Conservation (phyloP, 768 basidiomycete genomes). For the Hebeloma cylindrosporum region DNA sequence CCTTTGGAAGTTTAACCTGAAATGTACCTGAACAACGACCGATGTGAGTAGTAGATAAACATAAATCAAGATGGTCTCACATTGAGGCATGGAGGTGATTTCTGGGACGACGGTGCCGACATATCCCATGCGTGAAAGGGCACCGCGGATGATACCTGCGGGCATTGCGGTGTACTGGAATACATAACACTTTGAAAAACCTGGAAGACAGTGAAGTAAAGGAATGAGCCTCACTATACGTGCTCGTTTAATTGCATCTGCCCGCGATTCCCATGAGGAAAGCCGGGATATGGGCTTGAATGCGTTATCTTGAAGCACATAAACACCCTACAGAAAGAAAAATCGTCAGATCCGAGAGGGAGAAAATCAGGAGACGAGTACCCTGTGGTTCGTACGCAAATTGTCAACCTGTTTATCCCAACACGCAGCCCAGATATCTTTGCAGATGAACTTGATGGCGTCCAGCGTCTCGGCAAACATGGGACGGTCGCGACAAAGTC, state of each 20-base stretch:
- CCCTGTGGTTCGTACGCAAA: slow-evolving; percentile 90
- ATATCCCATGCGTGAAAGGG: slow-evolving; percentile 75
- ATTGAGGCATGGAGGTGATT: slow-evolving; percentile 81
- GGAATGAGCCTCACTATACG: slow-evolving; percentile 53
- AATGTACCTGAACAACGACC: slow-evolving; percentile 60
- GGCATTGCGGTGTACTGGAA: slow-evolving; percentile 78
- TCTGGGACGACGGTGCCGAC: slow-evolving; percentile 77
- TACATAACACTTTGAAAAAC: background rate
- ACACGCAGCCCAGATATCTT: slow-evolving; percentile 89
- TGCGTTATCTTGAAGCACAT: slow-evolving; percentile 88
- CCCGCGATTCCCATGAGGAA: slow-evolving; percentile 77
- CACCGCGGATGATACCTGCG: slow-evolving; percentile 81
- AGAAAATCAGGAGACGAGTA: slow-evolving; percentile 35
- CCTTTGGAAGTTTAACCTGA: slow-evolving; percentile 78
- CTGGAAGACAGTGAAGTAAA: background rate
- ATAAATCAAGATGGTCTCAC: slow-evolving; percentile 40
- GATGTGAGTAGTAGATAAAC: background rate
- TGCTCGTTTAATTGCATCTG: slow-evolving; percentile 70
- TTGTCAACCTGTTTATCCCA: slow-evolving; percentile 98
- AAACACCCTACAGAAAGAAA: slow-evolving; percentile 65
- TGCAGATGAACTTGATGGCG: slow-evolving; percentile 93
- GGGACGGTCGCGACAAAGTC: slow-evolving; percentile 72
- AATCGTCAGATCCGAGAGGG: background rate
- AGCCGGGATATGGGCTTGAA: slow-evolving; percentile 84
- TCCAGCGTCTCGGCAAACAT: slow-evolving; percentile 85